Conservation (phyloP, 2,329 filamentous ascomycete species). For the Microdochium bolleyi region DNA sequence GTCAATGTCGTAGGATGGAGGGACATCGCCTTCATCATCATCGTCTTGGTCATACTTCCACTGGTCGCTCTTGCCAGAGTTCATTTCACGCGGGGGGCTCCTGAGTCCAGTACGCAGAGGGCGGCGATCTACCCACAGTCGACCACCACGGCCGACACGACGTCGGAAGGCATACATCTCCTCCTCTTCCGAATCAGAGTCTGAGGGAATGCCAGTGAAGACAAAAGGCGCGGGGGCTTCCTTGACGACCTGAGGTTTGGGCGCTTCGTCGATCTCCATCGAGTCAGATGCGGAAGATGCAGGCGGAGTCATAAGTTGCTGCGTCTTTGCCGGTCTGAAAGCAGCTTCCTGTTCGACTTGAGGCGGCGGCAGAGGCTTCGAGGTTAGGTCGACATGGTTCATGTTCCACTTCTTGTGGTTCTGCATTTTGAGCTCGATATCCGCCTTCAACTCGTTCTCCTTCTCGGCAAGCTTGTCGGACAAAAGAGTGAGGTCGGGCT, state of each 20-base stretch:
- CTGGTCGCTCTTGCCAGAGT: conserved; percentile 44
- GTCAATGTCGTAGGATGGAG: conserved; percentile 67
- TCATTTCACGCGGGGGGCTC: conserved; percentile 20
- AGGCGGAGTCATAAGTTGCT: conserved; percentile 61
- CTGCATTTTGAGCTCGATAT: conserved; percentile 79
- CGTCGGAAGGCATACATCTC: conserved; percentile 65
- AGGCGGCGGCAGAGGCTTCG: conserved; percentile 74
- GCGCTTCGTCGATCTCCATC: conserved; percentile 46
- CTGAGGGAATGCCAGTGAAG: conserved; percentile 34
- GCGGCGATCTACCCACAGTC: conserved; percentile 82
- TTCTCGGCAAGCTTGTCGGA: conserved; percentile 74
- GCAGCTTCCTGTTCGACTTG: conserved; percentile 55
- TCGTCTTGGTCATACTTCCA: conserved; percentile 88
- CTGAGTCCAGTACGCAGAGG: conserved; percentile 38
- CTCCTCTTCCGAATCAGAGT: conserved; percentile 26
- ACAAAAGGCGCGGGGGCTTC: conserved; percentile 25
- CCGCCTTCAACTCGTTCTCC: conserved; percentile 69
- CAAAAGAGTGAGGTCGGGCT: conserved; percentile 66
- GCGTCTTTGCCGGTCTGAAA: conserved; percentile 65
- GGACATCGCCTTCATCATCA: conserved; percentile 60
- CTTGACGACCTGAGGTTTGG: conserved; percentile 21
- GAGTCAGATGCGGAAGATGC: conserved; percentile 43
- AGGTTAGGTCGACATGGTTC: conserved; percentile 80
- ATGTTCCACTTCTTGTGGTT: conserved; percentile 91
- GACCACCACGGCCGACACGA: conserved; percentile 75